A percentile compares a stretch with the other conserved stretches of the same genome.
These are phyloP conservation scores for Kodamaea derodonti DNA, from an alignment of 1,139 yeast species.

Conservation along the genomic window DNA sequence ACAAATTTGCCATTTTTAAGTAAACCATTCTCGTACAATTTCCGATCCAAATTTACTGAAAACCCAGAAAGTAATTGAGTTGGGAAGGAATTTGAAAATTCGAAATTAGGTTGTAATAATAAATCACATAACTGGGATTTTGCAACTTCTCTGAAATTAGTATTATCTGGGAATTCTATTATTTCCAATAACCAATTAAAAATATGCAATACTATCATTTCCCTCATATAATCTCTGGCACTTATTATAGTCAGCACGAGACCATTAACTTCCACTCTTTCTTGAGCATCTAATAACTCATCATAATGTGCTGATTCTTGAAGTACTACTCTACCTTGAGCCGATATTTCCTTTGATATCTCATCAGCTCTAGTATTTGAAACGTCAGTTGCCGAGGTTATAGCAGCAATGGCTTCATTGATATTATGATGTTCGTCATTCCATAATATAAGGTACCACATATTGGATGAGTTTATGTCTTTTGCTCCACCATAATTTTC, in stretches of 20 bases:
- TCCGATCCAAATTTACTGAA: conserved; percentile 13
- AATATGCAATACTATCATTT: conserved; percentile 39
- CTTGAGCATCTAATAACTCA: conserved; percentile 22
- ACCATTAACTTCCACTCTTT: conserved; percentile 44
- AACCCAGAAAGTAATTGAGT: conserved; percentile 13
- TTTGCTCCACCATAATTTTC: conserved; percentile 26
- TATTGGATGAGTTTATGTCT: conserved; percentile 24
- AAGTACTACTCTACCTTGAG: conserved; percentile 28
- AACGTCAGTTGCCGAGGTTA: conserved; percentile 32
- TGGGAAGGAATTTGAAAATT: conserved; percentile 26
- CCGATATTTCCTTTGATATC: conserved; percentile 34
- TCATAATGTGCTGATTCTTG: conserved; percentile 16
- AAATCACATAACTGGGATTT: conserved; percentile 22
- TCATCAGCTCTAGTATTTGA: conserved; percentile 23
- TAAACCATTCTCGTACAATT: conserved; percentile 31
- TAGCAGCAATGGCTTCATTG: conserved; percentile 41
- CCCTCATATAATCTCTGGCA: conserved; percentile 46
- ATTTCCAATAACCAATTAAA: conserved; percentile 50
- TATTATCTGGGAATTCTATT: conserved; percentile 24
- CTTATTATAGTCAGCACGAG: conserved; percentile 54
- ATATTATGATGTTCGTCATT: conserved; percentile 71
- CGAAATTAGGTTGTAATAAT: conserved; percentile 26
- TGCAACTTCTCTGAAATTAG: conserved; percentile 23
- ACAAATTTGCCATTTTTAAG: conserved; percentile 24
- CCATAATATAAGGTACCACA: conserved; percentile 56